Evolutionary conservation across 2,329 filamentous ascomycete species (phyloP), one percentile per base, ranked within the genome.

Genomic region (Verticillium nubilum): DNA sequence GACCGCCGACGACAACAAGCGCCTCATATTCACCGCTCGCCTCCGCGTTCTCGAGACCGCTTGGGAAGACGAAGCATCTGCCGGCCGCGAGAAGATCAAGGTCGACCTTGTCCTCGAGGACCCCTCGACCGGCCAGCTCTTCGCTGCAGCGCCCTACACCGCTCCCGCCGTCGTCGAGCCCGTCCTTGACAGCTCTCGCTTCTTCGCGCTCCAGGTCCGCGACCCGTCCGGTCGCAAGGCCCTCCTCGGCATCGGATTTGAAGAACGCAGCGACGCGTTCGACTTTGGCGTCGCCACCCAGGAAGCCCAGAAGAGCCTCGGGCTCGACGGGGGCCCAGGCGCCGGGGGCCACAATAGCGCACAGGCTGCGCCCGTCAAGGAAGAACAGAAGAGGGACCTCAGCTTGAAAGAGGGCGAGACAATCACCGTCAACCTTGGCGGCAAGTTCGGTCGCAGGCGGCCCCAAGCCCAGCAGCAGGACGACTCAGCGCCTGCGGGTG

Each of bases 331-430:
- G 52, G 73, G 68, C 7, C 68, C 68, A 7, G 37, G 26, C 9
- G 37, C 27, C 5, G 27, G 27, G 23, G 37, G 23, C 23, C 37
- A n/a, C 10, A 19, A n/a, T 5, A 28, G 5, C 25, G 67, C 70
- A 25, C 70, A 70, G 4, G 71, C 69, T 13, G 67, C 68, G 17
- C 74, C 73, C 61, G 72, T 74, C 61, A 72, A 74, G 59, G 68
- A 73, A 53, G 76, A 79, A 59, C 83, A 84, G 68, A 88, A 86
- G 74, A 85, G 83, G 65, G 92, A 96, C 69, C 92, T 92, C 69
- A 93, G 90, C 68, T 73, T 97, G 64, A 96, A 96, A 73, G 91
- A 93, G 61, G 92, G 92, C 12, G 89, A 97, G 80, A 96, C 90
- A 19, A 96, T 96, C 66, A 91, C 88, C 26, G 87, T 96, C 64